Conservation (phyloP, 2,329 filamentous ascomycete species). For the Myriosclerotinia curreyana region DNA sequence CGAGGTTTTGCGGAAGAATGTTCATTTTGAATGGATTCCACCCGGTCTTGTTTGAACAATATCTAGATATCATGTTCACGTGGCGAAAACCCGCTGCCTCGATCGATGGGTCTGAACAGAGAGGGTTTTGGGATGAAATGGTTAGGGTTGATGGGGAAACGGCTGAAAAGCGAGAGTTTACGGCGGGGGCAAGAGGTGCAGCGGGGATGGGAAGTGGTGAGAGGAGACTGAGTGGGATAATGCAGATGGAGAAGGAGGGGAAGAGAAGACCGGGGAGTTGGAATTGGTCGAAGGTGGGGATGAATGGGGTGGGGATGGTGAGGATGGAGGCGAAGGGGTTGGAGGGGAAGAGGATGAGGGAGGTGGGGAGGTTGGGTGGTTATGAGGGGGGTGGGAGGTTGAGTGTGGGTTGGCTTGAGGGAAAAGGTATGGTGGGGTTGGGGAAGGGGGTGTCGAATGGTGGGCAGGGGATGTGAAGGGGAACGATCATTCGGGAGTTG, state of each 20-base stretch:
- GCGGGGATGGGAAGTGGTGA: constrained; percentile 7
- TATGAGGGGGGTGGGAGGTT: constrained; percentile 11
- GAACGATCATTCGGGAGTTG: background rate
- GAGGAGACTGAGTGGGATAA: constrained; percentile 14
- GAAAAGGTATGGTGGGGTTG: background rate
- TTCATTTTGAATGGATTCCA: constrained; percentile 22
- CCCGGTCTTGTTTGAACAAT: constrained; percentile 25
- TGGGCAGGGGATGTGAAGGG: too few relatives aligned
- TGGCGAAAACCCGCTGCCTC: background rate
- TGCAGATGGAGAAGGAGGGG: constrained; percentile 13
- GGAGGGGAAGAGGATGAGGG: constrained; percentile 19
- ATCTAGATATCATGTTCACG: constrained; percentile 21
- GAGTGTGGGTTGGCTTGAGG: background rate
- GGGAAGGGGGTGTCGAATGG: too few relatives aligned
- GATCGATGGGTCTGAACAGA: background rate
- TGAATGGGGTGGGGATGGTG: constrained; percentile 14
- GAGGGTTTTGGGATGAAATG: constrained; percentile 22
- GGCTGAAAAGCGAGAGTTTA: constrained; percentile 28
- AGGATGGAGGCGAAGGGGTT: constrained; percentile 7
- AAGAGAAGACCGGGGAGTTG: constrained; percentile 13
- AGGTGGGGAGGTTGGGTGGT: constrained; percentile 13
- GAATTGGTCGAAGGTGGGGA: constrained; percentile 17
- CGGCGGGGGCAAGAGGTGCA: constrained; percentile 19
- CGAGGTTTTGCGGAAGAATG: constrained; percentile 40
- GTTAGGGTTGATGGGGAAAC: constrained; percentile 25